phyloP scores from a whole-genome alignment of 176 grass and related monocot genomes.

The Saccharum officinarum region DNA sequence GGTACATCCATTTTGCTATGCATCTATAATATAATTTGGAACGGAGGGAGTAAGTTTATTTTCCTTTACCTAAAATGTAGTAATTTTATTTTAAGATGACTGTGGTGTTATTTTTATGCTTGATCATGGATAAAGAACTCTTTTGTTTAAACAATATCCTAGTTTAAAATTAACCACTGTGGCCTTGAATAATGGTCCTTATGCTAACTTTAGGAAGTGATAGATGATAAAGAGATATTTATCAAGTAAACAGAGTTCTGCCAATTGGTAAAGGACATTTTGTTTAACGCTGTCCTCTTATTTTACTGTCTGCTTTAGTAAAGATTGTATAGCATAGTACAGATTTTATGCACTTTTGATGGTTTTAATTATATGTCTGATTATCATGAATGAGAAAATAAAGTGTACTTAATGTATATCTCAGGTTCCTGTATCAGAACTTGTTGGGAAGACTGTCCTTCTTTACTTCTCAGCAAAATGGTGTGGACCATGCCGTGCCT shows the following conservation, averaged over 20 bases:
- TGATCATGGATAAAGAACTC: neutral
- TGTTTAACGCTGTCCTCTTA: neutral
- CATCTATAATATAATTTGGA: no score
- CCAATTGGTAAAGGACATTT: neutral
- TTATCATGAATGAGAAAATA: neutral
- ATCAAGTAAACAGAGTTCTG: neutral
- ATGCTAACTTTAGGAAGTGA: neutral
- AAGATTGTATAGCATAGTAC: neutral
- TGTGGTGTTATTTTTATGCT: neutral
- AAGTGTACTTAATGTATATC: slow-evolving; percentile 2
- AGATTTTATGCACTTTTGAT: neutral
- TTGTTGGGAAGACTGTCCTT: slow-evolving; percentile 80
- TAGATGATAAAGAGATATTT: neutral
- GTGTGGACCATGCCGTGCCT: slow-evolving; percentile 68
- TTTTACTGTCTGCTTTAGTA: neutral
- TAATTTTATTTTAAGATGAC: neutral
- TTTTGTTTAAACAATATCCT: neutral
- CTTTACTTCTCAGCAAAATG: slow-evolving; percentile 90
- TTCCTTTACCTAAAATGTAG: neutral
- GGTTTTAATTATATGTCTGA: neutral
- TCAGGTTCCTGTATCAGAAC: slow-evolving; percentile 72
- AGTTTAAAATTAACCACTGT: neutral
- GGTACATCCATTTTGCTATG: no score
- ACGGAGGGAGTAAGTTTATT: neutral
- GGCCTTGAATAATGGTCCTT: neutral